Conservation (phyloP, 805 yeast species). For the Zygotorulaspora danielsina region DNA sequence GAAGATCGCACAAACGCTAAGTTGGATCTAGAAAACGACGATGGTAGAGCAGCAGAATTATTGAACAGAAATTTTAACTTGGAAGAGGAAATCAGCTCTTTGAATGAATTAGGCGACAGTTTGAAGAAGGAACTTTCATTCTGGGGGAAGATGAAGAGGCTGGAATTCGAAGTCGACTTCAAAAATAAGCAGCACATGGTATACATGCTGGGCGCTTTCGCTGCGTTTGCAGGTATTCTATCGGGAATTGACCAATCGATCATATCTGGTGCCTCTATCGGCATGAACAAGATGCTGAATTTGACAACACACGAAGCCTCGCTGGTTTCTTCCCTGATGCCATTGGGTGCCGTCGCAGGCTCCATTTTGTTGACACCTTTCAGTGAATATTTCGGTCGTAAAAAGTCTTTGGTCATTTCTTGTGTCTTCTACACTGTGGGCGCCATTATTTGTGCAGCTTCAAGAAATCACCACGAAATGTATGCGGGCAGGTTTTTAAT, state of each 20-base stretch:
- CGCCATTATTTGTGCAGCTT: constrained; percentile 54
- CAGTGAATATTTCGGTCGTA: constrained; percentile 48
- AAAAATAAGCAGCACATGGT: constrained; percentile 45
- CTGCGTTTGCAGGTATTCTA: constrained; percentile 59
- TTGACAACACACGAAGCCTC: constrained; percentile 45
- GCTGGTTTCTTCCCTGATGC: constrained; percentile 56
- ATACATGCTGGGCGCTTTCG: constrained; percentile 49
- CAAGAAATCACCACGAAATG: constrained; percentile 45
- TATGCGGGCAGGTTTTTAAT: constrained; percentile 56
- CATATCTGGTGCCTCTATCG: constrained; percentile 58
- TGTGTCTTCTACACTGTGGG: constrained; percentile 60
- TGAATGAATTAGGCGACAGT: constrained; percentile 30
- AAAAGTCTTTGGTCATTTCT: constrained; percentile 50
- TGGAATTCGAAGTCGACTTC: constrained; percentile 42
- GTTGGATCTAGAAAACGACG: constrained; percentile 9
- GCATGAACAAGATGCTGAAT: constrained; percentile 42
- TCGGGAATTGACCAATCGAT: constrained; percentile 67
- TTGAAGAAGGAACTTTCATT: constrained; percentile 34
- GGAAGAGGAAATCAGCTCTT: constrained; percentile 38
- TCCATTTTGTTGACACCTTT: constrained; percentile 56
- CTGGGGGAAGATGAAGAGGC: constrained; percentile 37
- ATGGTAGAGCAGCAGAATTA: constrained; percentile 2
- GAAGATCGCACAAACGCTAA: constrained; percentile 11
- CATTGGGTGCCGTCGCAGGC: constrained; percentile 66
- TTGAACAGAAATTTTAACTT: constrained; percentile 34